Base-by-base conservation (phyloP, 2,329 filamentous ascomycete genomes). In the Aspergillus fijiensis region DNA sequence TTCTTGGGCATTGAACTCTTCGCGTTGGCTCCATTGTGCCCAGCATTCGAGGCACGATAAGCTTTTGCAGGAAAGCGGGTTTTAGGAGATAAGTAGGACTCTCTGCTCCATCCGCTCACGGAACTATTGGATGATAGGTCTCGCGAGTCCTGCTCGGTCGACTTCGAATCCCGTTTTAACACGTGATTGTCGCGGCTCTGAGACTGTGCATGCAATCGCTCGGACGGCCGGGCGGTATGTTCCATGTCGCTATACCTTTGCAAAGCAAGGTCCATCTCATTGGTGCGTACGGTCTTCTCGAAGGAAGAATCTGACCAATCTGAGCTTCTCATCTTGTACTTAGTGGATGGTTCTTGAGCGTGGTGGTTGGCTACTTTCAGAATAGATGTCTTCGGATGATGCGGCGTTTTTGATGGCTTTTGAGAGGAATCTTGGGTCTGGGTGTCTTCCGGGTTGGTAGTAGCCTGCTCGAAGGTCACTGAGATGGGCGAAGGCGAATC, bases 401-500 rank as follows among this genome's bases (percentile, higher is more conserved):
- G 66, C 1, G 68, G 65, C 4, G 64, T 48, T 45, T 75, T 76
- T 6, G 67, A 70, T 19, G 70, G 68, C 60, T 67, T 70, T 60
- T 67, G 72, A 12, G 56, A 62, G n/a, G 60, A 57, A 10, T 64
- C 52, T 25, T 65, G 59, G 49, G 58, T 61, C 27, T 66, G 63
- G 7, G 59, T 50, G 54, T 62, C 69, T 35, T 69, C 66, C 2
- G 58, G 4, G 35, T 66, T 70, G 10, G 60, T 63, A 7, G 63
- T 57, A 7, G 75, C 69, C 14, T 64, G 61, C 52, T 78, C 77
- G 5, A 75, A 75, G 19, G 56, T 60, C 5, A 73, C 62, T 5
- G 74, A 77, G 33, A 77, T 69, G 2, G 76, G 71, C 12, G 77
- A 78, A 0, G 77, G 77, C 1, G 77, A 79, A 33, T 72, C 64